phyloP scores from a whole-genome alignment of 106 monocot species.

The Dioscorea zingiberensis region DNA sequence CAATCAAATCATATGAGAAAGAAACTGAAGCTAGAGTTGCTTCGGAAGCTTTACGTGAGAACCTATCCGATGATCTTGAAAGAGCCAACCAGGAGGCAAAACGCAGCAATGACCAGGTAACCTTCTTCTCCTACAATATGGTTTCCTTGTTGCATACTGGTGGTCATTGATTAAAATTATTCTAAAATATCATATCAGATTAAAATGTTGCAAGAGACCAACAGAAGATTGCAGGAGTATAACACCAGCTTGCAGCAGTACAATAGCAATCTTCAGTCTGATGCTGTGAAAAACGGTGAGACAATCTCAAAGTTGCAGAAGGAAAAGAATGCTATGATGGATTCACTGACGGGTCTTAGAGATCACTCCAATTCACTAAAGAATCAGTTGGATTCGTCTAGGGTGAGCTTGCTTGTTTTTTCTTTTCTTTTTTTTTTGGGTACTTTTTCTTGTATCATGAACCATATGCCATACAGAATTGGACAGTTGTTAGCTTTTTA shows the following conservation, averaged over 20 bases:
- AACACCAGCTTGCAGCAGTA: conserved; percentile 89
- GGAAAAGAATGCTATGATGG: conserved; percentile 79
- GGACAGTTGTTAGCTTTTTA: too few species aligned
- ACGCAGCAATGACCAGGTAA: conserved; percentile 53
- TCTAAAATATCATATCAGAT: conserved; percentile 27
- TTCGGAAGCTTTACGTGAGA: conserved; percentile 33
- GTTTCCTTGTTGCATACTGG: too few species aligned
- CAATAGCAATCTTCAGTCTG: conserved; percentile 80
- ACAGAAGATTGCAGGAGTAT: conserved; percentile 76
- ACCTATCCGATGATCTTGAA: conserved; percentile 44
- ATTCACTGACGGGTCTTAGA: conserved; percentile 46
- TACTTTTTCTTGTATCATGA: too few species aligned
- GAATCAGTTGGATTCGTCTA: conserved; percentile 56
- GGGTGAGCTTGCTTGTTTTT: conserved; percentile 31
- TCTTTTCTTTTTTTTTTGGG: too few species aligned
- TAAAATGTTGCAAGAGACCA: conserved; percentile 67
- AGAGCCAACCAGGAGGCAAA: conserved; percentile 43
- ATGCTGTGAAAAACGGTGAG: conserved; percentile 42
- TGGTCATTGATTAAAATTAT: too few species aligned
- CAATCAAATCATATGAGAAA: conserved; percentile 39
- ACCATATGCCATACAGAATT: too few species aligned
- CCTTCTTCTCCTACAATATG: neutral
- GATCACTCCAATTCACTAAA: conserved; percentile 47
- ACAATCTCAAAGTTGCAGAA: conserved; percentile 50
- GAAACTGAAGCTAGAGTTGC: conserved; percentile 45